A percentile compares a stretch with the other conserved stretches of the same genome.
These are phyloP conservation scores for Tripterygium wilfordii DNA, from an alignment of 177 flowering plant genomes.

Conservation along the genomic window DNA sequence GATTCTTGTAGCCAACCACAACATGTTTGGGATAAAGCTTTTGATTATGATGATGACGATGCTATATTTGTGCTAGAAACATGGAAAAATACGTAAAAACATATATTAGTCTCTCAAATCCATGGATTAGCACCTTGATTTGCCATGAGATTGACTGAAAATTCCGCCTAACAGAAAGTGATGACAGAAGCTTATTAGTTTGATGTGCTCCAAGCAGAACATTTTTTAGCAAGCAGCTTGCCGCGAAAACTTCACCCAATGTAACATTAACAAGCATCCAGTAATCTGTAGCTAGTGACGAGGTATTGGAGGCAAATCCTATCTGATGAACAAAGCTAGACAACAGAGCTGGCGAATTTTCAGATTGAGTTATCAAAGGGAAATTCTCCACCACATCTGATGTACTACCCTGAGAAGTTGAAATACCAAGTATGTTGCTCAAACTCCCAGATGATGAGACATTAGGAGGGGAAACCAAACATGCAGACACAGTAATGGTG, in stretches of 20 bases:
- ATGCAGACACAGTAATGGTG: slow-evolving; percentile 28
- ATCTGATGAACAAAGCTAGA: slow-evolving; percentile 14
- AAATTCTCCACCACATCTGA: slow-evolving; percentile 12
- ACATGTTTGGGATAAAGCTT: too few relatives aligned
- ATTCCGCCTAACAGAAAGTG: slow-evolving; percentile 46
- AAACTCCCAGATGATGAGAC: slow-evolving; percentile 18
- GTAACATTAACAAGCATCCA: slow-evolving; percentile 33
- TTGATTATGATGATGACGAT: too few relatives aligned
- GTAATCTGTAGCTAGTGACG: slow-evolving; percentile 14
- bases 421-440: slow-evolving; percentile 13
- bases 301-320: slow-evolving; percentile 12
- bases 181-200: slow-evolving; percentile 32
- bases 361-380: slow-evolving; percentile 16
- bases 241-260: slow-evolving; percentile 39
- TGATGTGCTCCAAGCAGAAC: slow-evolving; percentile 33
- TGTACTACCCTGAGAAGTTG: slow-evolving; percentile 20
- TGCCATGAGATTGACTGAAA: slow-evolving; percentile 40
- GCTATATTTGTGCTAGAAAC: too few relatives aligned
- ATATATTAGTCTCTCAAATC: too few relatives aligned
- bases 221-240: slow-evolving; percentile 36
- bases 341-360: slow-evolving; percentile 20
- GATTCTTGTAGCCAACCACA: too few relatives aligned
- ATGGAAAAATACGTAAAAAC: too few relatives aligned
- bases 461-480: slow-evolving; percentile 16
- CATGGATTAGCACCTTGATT: slow-evolving; percentile 50